Evolutionary conservation across 768 basidiomycete species (phyloP).

Genomic region (Cystobasidium ongulense): DNA sequence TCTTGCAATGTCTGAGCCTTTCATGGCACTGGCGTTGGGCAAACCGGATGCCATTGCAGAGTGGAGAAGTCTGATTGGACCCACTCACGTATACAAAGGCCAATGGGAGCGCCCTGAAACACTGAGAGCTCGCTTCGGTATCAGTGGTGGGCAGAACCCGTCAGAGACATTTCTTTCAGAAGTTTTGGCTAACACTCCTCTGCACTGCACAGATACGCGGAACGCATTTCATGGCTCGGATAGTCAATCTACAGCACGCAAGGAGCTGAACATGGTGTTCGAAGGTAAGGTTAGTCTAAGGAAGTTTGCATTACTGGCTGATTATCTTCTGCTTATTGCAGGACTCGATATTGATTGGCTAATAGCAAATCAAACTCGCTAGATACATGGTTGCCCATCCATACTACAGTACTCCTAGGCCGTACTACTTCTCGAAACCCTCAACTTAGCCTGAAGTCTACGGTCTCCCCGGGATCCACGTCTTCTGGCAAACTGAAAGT

Average conservation of each 20-base stretch:
- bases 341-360: conserved; percentile 25
- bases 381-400: not conserved
- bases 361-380: not conserved
- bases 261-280: conserved; percentile 37
- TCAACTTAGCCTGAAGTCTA: not conserved
- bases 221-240: conserved; percentile 42
- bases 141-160: conserved; percentile 16
- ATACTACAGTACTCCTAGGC: not conserved
- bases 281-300: conserved; percentile 9
- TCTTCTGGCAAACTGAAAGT: not conserved
- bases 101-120: conserved; percentile 37
- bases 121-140: conserved; percentile 38
- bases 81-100: conserved; percentile 38
- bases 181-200: not conserved
- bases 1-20: conserved; percentile 36
- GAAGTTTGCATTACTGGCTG: not conserved
- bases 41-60: conserved; percentile 36
- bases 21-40: conserved; percentile 37
- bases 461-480: not conserved
- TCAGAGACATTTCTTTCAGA: not conserved
- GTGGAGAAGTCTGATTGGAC: conserved; percentile 38
- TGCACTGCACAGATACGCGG: conserved; percentile 34
- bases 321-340: not conserved
- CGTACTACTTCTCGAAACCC: not conserved
- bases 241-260: conserved; percentile 30